Conservation (phyloP, 1,139 yeast genomes). For the Geotrichum macrosporum region DNA sequence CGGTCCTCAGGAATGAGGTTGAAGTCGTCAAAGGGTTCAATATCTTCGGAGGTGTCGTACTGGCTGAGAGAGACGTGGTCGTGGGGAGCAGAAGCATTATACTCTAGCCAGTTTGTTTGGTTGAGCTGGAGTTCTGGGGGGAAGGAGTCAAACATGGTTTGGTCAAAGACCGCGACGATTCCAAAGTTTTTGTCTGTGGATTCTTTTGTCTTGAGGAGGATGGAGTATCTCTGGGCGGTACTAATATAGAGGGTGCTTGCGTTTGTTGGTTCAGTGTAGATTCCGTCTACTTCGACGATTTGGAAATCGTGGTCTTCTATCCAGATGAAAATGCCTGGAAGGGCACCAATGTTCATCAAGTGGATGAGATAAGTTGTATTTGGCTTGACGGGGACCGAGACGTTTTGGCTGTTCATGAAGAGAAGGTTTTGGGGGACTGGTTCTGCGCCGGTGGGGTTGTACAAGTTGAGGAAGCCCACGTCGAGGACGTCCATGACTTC, state of each 20-base stretch:
- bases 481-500: conserved; percentile 51
- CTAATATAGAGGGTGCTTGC: conserved; percentile 61
- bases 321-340: conserved; percentile 78
- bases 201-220: conserved; percentile 65
- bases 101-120: conserved; percentile 67
- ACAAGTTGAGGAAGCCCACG: conserved; percentile 54
- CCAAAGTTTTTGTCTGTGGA: conserved; percentile 61
- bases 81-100: conserved; percentile 45
- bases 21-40: conserved; percentile 51
- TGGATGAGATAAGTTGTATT: conserved; percentile 75
- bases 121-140: conserved; percentile 63
- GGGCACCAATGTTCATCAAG: conserved; percentile 77
- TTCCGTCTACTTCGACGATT: conserved; percentile 81
- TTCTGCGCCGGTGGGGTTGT: conserved; percentile 95
- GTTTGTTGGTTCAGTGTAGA: conserved; percentile 60
- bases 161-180: conserved; percentile 72
- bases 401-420: conserved; percentile 72
- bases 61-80: conserved; percentile 45
- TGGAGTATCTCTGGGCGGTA: conserved; percentile 75
- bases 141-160: conserved; percentile 67
- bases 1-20: conserved; percentile 54
- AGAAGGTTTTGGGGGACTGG: conserved; percentile 81
- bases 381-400: conserved; percentile 68
- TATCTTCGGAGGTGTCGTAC: conserved; percentile 38
- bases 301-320: conserved; percentile 80